phyloP scores from a whole-genome alignment of 2,329 filamentous ascomycete genomes.

The Fusarium bactridioides region DNA sequence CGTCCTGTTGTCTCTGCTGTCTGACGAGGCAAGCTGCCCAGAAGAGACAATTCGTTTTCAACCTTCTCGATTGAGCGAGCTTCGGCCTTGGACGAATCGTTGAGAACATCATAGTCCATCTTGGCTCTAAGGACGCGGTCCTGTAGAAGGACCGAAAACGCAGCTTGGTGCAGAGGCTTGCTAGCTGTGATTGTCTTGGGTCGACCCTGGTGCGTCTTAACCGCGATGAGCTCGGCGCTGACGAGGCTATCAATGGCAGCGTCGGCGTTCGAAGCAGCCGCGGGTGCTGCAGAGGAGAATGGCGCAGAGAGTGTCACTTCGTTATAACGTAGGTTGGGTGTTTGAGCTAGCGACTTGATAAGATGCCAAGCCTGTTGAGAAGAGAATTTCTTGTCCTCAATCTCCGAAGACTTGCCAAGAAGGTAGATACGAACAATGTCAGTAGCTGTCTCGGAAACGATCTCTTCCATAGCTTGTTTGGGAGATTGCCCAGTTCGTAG shows the following conservation, averaged over 20 bases:
- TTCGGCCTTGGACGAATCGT: conserved; percentile 75
- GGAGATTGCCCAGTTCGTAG: conserved; percentile 89
- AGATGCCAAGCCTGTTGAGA: conserved; percentile 90
- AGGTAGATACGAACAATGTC: conserved; percentile 96
- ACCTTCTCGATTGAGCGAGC: conserved; percentile 77
- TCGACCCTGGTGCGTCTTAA: conserved; percentile 76
- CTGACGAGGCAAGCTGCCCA: conserved; percentile 76
- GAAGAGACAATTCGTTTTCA: conserved; percentile 76
- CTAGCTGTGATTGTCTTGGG: conserved; percentile 81
- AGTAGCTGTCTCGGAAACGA: conserved; percentile 85
- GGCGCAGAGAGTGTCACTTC: conserved; percentile 80
- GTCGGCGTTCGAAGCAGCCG: conserved; percentile 68
- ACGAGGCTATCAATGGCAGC: conserved; percentile 80
- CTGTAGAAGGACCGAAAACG: conserved; percentile 75
- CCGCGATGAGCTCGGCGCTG: conserved; percentile 84
- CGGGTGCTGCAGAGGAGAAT: conserved; percentile 61
- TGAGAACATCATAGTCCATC: conserved; percentile 75
- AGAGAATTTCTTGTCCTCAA: conserved; percentile 72
- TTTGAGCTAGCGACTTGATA: conserved; percentile 77
- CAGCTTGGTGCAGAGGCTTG: conserved; percentile 85
- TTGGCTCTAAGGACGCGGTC: conserved; percentile 78
- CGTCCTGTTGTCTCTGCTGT: conserved; percentile 72
- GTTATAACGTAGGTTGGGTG: conserved; percentile 79
- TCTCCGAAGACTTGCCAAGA: conserved; percentile 62
- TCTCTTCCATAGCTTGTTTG: conserved; percentile 81